Percentiles rank a stretch among this genome's conserved stretches.
phyloP scores from a whole-genome alignment of 768 basidiomycete genomes.

The Pholiota molesta region DNA sequence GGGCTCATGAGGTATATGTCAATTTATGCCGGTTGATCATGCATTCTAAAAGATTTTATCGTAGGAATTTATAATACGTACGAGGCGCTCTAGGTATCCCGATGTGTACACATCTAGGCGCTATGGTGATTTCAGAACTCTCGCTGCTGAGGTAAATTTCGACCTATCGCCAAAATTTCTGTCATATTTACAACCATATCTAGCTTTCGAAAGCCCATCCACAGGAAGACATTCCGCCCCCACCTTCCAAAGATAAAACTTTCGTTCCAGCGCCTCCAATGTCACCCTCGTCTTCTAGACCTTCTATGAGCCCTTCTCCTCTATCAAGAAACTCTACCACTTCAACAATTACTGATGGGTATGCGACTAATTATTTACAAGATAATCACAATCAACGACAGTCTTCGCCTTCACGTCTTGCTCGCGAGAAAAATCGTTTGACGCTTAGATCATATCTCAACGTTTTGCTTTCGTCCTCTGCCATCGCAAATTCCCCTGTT shows the following conservation, averaged over 20 bases:
- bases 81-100: constrained; percentile 66
- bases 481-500: constrained; percentile 84
- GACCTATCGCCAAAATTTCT: background rate
- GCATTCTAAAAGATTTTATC: constrained; percentile 11
- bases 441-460: constrained; percentile 95
- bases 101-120: constrained; percentile 91
- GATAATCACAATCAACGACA: constrained; percentile 7
- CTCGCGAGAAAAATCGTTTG: constrained; percentile 93
- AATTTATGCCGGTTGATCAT: constrained; percentile 9
- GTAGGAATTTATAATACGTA: constrained; percentile 95
- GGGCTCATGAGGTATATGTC: constrained; percentile 77
- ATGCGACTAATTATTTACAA: constrained; percentile 17
- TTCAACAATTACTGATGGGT: constrained; percentile 9
- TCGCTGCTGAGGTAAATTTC: constrained; percentile 73
- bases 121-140: constrained; percentile 93
- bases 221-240: constrained; percentile 75
- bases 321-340: constrained; percentile 17
- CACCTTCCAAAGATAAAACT: constrained; percentile 89
- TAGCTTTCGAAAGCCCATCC: constrained; percentile 90
- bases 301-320: constrained; percentile 18
- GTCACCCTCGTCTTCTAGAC: constrained; percentile 30
- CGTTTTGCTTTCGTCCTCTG: constrained; percentile 66
- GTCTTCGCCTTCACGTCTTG: constrained; percentile 50
- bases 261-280: constrained; percentile 54
- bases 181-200: constrained; percentile 15